phyloP scores from a whole-genome alignment of 306 rosid species.

The Delonix regia region DNA sequence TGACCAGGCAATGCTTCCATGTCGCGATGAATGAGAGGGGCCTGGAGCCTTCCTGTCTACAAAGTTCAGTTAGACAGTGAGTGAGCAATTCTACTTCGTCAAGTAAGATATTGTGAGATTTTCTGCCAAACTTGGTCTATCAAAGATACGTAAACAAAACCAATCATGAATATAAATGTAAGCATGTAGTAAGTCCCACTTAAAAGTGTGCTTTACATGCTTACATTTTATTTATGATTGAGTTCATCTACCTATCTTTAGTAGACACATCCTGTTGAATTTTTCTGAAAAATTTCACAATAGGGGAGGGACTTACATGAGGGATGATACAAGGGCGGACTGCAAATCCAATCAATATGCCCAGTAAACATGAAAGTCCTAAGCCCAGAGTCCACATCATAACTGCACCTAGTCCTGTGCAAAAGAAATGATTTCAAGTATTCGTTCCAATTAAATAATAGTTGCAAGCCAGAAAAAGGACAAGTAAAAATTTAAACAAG shows the following conservation, averaged over 20 bases:
- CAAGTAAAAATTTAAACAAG: background rate
- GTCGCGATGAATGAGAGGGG: conserved; percentile 43
- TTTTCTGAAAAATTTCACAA: background rate
- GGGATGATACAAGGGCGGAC: conserved; percentile 48
- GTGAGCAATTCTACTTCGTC: conserved; percentile 18
- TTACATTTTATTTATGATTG: background rate
- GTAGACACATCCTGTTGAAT: background rate
- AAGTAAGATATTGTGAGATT: background rate
- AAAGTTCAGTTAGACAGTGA: conserved; percentile 41
- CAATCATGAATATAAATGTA: background rate
- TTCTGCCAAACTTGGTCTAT: background rate
- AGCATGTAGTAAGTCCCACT: background rate
- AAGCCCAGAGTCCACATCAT: conserved; percentile 55
- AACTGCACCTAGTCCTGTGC: conserved; percentile 51
- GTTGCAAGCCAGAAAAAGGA: background rate
- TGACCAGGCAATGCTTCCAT: conserved; percentile 78
- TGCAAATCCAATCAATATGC: conserved; percentile 44
- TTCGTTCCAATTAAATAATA: conserved; percentile 21
- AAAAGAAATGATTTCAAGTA: conserved; percentile 3
- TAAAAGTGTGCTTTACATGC: background rate
- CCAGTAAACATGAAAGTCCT: conserved; percentile 53
- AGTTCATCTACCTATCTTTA: background rate
- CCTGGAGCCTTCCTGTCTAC: conserved; percentile 66
- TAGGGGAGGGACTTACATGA: conserved; percentile 50
- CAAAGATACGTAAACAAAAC: background rate